Evolutionary conservation across 2,329 filamentous ascomycete species (phyloP), one percentile per base, ranked within the genome.

Genomic region (Claviceps pusilla): DNA sequence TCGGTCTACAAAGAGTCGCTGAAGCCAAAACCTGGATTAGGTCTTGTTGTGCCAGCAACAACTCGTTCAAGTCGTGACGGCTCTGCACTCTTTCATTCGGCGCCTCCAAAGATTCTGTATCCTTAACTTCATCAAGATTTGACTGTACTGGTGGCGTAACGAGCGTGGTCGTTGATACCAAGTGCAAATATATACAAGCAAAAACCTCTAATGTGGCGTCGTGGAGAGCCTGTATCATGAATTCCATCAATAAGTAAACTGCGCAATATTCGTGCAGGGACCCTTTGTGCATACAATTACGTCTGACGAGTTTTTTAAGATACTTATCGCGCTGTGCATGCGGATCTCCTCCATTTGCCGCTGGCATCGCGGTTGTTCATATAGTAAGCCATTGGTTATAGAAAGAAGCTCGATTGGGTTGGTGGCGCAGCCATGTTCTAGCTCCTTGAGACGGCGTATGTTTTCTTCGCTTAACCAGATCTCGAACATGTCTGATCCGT

Each of bases 181-280:
- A 24, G 24, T 29, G 46, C 14, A 29, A 4, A 19, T 29, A 47
- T n/a, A 55, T 31, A 19, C 37, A 41, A 19, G 51, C 51, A 3
- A 56, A 48, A 19, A 56, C 47, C 43, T 39, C 7, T 11, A 58
- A 41, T 24, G 54, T 39, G n/a, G 53, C 55, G 33, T 57, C 55
- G 46, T 50, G 45, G 11, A 48, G 53, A 52, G 43, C 50, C 57
- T 58, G 37, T 11, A 6, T 39, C n/a, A 50, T 33, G 12, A 41
- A 10, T 41, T 16, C 2, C 12, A 37, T 37, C 35, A 41, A 43
- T 42, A 42, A 51, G 43, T 33, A 43, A 6, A 43, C 24, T n/a
- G 49, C 35, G 37, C 37, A 42, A 24, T 43, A 31, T 5, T n/a
- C 28, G 11, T 29, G 29, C 42, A 46, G 9, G 11, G 19, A 10